These are phyloP conservation scores for Diaporthe sp. DNA, from an alignment of 2,329 filamentous ascomycete genomes.

Conservation along the genomic window DNA sequence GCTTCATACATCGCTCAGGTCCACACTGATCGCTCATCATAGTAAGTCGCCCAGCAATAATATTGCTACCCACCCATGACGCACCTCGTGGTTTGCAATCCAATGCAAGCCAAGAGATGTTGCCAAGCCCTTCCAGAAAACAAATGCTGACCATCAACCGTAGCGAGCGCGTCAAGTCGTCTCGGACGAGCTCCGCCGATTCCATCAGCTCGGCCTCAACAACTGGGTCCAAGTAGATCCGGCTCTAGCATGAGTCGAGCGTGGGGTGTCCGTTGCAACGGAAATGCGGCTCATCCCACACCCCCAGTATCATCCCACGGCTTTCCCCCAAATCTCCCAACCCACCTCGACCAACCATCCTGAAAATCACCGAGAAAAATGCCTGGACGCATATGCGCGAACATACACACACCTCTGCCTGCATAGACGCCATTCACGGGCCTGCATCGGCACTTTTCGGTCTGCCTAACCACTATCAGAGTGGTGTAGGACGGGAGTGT, in stretches of 20 bases:
- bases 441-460: slow-evolving; percentile 1
- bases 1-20: slow-evolving; percentile 53
- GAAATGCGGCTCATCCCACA: slow-evolving; percentile 18
- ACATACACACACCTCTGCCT: neutral
- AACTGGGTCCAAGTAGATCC: slow-evolving; percentile 39
- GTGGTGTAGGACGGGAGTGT: neutral
- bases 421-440: neutral
- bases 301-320: slow-evolving; percentile 10
- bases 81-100: slow-evolving; percentile 40
- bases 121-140: neutral
- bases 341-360: neutral
- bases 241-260: slow-evolving; percentile 19
- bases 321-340: neutral
- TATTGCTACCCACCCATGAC: neutral
- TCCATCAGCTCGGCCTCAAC: slow-evolving; percentile 38
- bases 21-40: slow-evolving; percentile 55
- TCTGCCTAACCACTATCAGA: neutral
- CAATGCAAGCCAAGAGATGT: slow-evolving; percentile 12
- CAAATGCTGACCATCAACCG: neutral
- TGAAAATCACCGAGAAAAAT: slow-evolving; percentile 1
- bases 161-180: slow-evolving; percentile 40
- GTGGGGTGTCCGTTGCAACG: neutral
- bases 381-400: neutral
- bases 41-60: slow-evolving; percentile 51
- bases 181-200: slow-evolving; percentile 36